These are phyloP conservation scores for Globisporangium okanoganense DNA, from an alignment of 352 stramenopile species.

Conservation along the genomic window DNA sequence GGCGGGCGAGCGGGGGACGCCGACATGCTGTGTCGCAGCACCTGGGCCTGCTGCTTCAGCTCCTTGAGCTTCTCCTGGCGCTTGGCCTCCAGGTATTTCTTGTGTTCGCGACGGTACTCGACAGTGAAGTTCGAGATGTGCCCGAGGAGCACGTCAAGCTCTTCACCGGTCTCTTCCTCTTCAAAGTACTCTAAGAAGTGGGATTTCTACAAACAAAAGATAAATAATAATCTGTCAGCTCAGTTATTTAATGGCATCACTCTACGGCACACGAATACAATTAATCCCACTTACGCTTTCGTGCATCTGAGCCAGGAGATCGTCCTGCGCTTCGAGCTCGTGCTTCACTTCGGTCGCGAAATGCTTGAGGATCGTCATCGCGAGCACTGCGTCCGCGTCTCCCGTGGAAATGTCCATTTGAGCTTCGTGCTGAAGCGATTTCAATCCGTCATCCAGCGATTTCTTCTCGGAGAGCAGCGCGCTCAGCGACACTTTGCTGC, in stretches of 20 bases:
- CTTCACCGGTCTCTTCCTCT: constrained; percentile 74
- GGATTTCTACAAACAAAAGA: constrained; percentile 37
- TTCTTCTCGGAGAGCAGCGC: constrained; percentile 70
- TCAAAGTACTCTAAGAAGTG: constrained; percentile 83
- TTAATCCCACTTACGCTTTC: constrained; percentile 30
- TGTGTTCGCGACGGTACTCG: constrained; percentile 70
- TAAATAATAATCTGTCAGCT: not conserved
- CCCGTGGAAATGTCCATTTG: constrained; percentile 26
- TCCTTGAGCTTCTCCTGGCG: constrained; percentile 20
- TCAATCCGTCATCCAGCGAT: constrained; percentile 53
- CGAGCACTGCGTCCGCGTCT: constrained; percentile 33
- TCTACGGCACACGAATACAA: not conserved
- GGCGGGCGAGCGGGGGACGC: constrained; percentile 7
- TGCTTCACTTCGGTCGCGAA: constrained; percentile 61
- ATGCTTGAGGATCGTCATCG: constrained; percentile 45
- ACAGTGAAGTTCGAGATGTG: constrained; percentile 73
- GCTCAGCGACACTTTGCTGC: constrained; percentile 65
- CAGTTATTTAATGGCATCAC: not conserved
- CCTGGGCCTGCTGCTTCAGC: constrained; percentile 20
- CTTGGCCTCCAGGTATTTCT: constrained; percentile 56
- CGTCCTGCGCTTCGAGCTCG: constrained; percentile 48
- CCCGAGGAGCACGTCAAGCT: constrained; percentile 67
- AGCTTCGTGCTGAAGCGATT: constrained; percentile 51
- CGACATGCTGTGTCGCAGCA: constrained; percentile 14
- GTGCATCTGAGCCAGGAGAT: constrained; percentile 49